These are phyloP conservation scores for Penicillium palitans DNA, from an alignment of 2,329 filamentous ascomycete genomes.

Conservation along the genomic window DNA sequence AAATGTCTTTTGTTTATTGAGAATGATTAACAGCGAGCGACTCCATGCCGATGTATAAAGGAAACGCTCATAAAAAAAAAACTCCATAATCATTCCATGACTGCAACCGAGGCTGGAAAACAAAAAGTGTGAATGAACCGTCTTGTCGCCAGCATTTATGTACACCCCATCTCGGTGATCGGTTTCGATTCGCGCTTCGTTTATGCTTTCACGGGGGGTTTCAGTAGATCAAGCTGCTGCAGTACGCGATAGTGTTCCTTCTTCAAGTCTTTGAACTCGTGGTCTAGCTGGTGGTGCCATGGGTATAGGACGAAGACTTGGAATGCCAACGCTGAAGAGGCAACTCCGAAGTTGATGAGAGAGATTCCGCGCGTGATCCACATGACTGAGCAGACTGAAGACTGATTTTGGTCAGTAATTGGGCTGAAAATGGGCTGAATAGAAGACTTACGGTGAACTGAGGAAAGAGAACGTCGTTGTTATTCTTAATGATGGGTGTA, in stretches of 20 bases:
- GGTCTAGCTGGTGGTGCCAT: conserved; percentile 67
- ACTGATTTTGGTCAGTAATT: not conserved
- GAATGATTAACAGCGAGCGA: not conserved
- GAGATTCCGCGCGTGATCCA: conserved; percentile 56
- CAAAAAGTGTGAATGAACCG: not conserved
- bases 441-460: not conserved
- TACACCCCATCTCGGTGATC: not conserved
- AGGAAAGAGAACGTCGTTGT: not conserved
- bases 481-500: not conserved
- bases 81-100: not conserved
- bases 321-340: conserved; percentile 64
- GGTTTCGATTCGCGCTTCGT: not conserved
- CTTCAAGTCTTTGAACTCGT: conserved; percentile 61
- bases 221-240: conserved; percentile 8
- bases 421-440: not conserved
- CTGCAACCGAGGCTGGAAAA: not conserved
- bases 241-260: conserved; percentile 53
- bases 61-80: not conserved
- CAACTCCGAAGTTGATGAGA: conserved; percentile 66
- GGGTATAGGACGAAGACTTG: conserved; percentile 70
- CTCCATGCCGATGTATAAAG: not conserved
- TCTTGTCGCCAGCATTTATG: not conserved
- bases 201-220: not conserved
- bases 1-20: not conserved
- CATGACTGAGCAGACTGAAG: conserved; percentile 30